Evolutionary conservation across 139 green algal genomes (phyloP), one percentile per base, ranked within the genome.

Genomic region (Haematococcus sp.): DNA sequence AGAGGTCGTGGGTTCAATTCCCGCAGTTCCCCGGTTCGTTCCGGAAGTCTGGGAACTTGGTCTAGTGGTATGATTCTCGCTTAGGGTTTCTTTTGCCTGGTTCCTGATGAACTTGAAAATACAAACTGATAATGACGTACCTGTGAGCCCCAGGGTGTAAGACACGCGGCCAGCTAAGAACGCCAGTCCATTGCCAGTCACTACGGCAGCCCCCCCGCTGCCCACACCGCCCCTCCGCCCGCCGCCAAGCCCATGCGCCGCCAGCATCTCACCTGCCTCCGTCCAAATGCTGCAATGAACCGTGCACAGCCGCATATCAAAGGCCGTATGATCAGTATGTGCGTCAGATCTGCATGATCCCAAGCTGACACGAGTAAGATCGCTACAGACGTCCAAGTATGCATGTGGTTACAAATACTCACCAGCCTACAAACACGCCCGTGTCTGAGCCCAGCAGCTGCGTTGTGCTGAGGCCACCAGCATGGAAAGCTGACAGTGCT

Each of bases 131-230:
- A 7, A 49, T 49, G 40, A 49, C 40, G 40, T 44, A 81, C 75
- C 79, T 68, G 80, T 80, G 0, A 94, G 63, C 28, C 89, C 91
- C 76, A 96, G 91, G 0, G 86, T 90, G 82, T 96, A 97, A 0
- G 87, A 93, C 43, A 97, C 63, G 2, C 93, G 80, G 3, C 93
- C 93, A 70, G 91, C 84, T 85, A 94, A 84, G 78, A 92, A 92
- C 1, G 88, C 88, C 63, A 93, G 80, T 1, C 88, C 89, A 63
- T 93, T 93, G 63, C 85, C 86, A 2, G 88, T 90, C 5, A 91
- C 85, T 35, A 75, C 85, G 70, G 19, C 65, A 72, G 46, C 74
- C 73, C 64, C 71, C 56, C 76, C 68, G 28, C 30, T 63, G 4
- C 7, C 33, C 32, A 2, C 2, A 32, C 27, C 3, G 9, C 23